Evolutionary conservation across 768 basidiomycete species (phyloP), one percentile per base, ranked within the genome.

Genomic region (Termitomyces sp.): DNA sequence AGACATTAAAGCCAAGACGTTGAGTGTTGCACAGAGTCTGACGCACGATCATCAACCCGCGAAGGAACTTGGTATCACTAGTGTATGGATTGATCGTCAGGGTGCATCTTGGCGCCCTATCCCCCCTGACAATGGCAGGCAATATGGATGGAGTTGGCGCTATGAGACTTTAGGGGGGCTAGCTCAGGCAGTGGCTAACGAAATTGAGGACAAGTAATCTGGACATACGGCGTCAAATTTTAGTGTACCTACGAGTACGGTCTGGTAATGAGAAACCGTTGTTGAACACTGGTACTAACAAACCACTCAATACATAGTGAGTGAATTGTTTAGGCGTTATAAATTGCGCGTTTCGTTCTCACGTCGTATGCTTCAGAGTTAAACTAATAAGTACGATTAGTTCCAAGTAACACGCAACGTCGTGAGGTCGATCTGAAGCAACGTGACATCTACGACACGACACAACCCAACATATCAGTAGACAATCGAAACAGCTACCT

Each of bases 21-120:
- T 91, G 33, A 78, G 85, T 52, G 87, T 89, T 6, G 90, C 91
- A 18, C 84, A 87, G 66, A 89, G 88, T 63, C 68, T 90, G 61
- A 73, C 69, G 22, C 88, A 91, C 63, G 91, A 92, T 67, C 82
- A 89, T 63, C 77, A 78, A 24, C 85, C 91, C 1, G 87, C 88
- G 42, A 81, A 75, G 63, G 70, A 75, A 67, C 73, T 83, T n/a
- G 84, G 84, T 0, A 68, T 92, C 28, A 72, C 66, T 32, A 86
- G 83, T 38, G 84, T 85, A 35, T 92, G 87, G 85, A 90, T 92
- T 65, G 83, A 87, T 57, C 78, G 87, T 20, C 70, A 80, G 75
- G 75, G 74, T 1, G 74, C 84, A 56, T 71, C 76, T 44, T 76
- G 79, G 60, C 81, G 82, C 24, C 74, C 79, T 44, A 18, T 20